Conservation (phyloP, 2,329 filamentous ascomycete genomes). For the Nemania sp. region DNA sequence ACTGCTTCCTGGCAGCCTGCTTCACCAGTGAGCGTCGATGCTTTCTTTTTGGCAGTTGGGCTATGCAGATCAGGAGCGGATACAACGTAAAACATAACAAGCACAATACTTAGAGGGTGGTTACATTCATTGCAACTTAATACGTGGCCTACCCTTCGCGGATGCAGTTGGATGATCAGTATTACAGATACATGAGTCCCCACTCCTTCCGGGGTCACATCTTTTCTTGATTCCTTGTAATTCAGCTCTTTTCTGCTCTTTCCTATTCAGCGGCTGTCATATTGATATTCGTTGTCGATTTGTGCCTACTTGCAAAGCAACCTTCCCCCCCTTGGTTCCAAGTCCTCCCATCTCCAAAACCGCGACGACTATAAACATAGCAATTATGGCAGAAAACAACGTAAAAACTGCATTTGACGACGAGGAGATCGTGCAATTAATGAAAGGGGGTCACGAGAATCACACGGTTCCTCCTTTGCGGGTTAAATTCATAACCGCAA, state of each 20-base stretch:
- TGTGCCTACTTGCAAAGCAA: too few relatives aligned
- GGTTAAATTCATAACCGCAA: neutral
- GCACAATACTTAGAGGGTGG: too few relatives aligned
- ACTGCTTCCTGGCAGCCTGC: neutral
- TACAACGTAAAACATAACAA: too few relatives aligned
- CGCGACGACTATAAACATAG: neutral
- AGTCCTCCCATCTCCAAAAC: neutral
- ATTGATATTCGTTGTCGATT: too few relatives aligned
- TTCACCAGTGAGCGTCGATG: neutral
- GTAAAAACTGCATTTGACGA: neutral
- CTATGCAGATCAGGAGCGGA: neutral
- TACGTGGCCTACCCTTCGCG: neutral
- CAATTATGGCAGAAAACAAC: neutral
- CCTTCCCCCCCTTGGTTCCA: neutral
- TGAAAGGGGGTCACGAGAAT: neutral
- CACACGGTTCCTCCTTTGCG: neutral
- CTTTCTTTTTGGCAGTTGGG: neutral
- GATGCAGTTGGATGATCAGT: neutral
- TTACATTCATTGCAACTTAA: too few relatives aligned
- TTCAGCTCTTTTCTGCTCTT: neutral
- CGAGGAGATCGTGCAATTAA: neutral
- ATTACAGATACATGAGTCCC: neutral
- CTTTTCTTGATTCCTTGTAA: neutral
- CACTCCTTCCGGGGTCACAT: neutral
- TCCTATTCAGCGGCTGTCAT: too few relatives aligned